Percentiles rank a stretch among this genome's conserved stretches.
Evolutionary conservation across 257 asterid species (phyloP).

Genomic region (Nicotiana obtusifolia): DNA sequence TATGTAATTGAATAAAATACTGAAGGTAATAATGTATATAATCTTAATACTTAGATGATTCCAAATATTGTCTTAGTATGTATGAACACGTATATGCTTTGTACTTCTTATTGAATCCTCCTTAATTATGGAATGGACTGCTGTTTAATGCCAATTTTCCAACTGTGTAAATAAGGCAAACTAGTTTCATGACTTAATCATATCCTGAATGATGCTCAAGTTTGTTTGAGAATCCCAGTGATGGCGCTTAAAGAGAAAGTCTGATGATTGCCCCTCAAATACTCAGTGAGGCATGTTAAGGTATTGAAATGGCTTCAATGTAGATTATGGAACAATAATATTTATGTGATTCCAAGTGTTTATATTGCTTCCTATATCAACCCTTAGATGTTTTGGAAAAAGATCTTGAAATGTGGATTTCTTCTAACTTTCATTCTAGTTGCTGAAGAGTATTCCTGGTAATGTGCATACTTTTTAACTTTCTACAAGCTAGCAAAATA

Average conservation of each 20-base stretch:
- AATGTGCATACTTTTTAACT: too few relatives aligned
- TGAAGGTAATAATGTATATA: conserved; percentile 24
- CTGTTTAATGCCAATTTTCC: not conserved
- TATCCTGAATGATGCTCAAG: not conserved
- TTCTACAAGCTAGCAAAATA: too few relatives aligned
- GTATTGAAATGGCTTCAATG: too few relatives aligned
- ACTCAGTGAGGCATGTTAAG: too few relatives aligned
- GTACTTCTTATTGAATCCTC: conserved; percentile 4
- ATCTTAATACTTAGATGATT: not conserved
- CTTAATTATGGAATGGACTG: conserved; percentile 4
- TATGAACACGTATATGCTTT: not conserved
- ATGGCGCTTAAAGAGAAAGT: not conserved
- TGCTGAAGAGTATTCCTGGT: too few relatives aligned
- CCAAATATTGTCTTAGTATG: not conserved
- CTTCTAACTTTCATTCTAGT: too few relatives aligned
- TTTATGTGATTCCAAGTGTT: not conserved
- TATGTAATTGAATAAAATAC: conserved; percentile 29
- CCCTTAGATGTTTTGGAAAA: too few relatives aligned
- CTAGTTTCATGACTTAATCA: not conserved
- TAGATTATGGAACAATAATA: not conserved
- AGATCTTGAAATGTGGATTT: too few relatives aligned
- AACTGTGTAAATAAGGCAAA: not conserved
- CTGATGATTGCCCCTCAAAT: too few relatives aligned
- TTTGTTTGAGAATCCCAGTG: not conserved
- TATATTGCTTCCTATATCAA: too few relatives aligned